Base-by-base conservation (phyloP, 1,139 yeast genomes). In the Debaryomyces nepalensis region DNA sequence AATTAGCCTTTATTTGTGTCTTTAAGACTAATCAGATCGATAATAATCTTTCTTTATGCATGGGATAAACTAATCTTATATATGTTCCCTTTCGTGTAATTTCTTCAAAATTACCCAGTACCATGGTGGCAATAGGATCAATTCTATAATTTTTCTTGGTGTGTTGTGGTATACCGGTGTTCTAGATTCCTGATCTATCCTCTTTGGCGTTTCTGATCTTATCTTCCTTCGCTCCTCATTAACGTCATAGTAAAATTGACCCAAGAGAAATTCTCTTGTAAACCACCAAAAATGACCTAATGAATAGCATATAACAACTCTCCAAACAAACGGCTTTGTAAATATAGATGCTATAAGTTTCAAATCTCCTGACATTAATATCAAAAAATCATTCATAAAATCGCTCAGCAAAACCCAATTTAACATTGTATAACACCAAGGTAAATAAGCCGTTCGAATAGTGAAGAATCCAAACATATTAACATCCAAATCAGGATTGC, bases 201-300 rank as follows among this genome's bases (percentile, higher is more conserved):
- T 33, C 31, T 50, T 46, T 23, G 54, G 44, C 1, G 58, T 48
- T 26, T 48, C 36, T 7, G 43, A 40, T 27, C 60, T 50, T 12
- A 46, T 33, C 5, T 38, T 33, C 6, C 54, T 45, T 39, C 63
- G 46, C 16, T 43, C 41, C 1, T 40, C 40, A 36, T 59, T 48
- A 2, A 26, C 12, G 39, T 64, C 68, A 38, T 45, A 45, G 44
- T 63, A 61, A 14, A 61, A 37, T 4, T 43, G 41, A 2, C 46
- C 33, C 18, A 66, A 48, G 11, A 63, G 45, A 23, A 61, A 57
- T 14, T 58, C 61, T 18, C 66, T 52, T 3, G 52, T 24, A 39
- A 55, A 67, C 77, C 77, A 72, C 75, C 75, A 71, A 20, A 62
- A 43, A 45, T 73, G 77, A 3, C 69, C 72, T 26, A 67, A 42